Evolutionary conservation across 257 asterid species (phyloP).

Genomic region (Agastache rugosa): DNA sequence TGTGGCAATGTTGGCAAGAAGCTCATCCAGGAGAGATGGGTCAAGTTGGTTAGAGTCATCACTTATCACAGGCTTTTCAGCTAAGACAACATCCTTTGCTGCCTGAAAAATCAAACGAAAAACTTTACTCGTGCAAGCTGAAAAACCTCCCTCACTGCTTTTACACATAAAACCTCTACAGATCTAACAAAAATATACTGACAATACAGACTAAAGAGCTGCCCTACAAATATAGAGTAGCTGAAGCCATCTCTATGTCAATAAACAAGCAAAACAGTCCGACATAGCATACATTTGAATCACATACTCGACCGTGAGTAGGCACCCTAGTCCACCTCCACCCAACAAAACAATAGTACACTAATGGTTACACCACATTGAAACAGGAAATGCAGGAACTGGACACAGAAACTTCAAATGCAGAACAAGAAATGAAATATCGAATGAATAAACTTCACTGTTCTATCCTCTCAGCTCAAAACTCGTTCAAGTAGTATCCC

Average conservation of each 20-base stretch:
- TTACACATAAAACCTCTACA: conserved; percentile 13
- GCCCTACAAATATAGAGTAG: conserved; percentile 9
- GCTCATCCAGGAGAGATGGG: conserved; percentile 94
- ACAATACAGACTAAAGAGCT: conserved; percentile 21
- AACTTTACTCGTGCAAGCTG: conserved; percentile 15
- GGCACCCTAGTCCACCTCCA: conserved; percentile 1
- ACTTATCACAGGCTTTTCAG: conserved; percentile 97
- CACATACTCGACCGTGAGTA: background rate
- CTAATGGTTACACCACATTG: background rate
- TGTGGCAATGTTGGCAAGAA: conserved; percentile 95
- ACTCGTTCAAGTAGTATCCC: conserved; percentile 17
- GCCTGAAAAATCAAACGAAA: conserved; percentile 64
- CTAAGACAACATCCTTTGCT: conserved; percentile 97
- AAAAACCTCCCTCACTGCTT: conserved; percentile 6
- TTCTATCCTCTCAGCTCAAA: conserved; percentile 16
- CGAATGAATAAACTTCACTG: background rate
- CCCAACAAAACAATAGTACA: conserved; percentile 6
- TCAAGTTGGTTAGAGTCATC: conserved; percentile 96
- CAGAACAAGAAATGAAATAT: conserved; percentile 22
- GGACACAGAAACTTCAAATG: conserved; percentile 24
- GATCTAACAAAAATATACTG: conserved; percentile 12
- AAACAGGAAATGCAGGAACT: conserved; percentile 15
- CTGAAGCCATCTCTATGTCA: conserved; percentile 29
- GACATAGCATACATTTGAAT: background rate
- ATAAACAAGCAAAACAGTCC: conserved; percentile 10